Evolutionary conservation across 495 filamentous ascomycete species (phyloP).

Genomic region (Haplographium delicatum): DNA sequence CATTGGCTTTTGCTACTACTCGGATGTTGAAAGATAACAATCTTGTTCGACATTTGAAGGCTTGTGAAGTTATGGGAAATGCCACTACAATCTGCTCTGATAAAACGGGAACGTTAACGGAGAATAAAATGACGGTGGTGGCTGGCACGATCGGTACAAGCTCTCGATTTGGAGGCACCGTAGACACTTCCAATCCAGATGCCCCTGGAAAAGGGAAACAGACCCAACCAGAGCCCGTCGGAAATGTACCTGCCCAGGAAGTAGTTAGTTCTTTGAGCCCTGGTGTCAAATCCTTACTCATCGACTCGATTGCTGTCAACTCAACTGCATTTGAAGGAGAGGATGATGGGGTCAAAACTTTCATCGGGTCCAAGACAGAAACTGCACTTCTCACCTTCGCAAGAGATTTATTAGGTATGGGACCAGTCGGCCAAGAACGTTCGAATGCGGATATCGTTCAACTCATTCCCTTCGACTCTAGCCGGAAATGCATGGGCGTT

Average conservation of each 20-base stretch:
- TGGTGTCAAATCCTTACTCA: conserved; percentile 57
- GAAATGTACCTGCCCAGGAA: conserved; percentile 40
- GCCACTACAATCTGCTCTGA: conserved; percentile 95
- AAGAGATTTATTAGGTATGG: conserved; percentile 71
- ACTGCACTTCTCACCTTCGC: conserved; percentile 76
- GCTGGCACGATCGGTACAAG: conserved; percentile 67
- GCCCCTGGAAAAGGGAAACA: conserved; percentile 25
- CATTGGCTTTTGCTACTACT: conserved; percentile 89
- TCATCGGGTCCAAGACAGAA: conserved; percentile 88
- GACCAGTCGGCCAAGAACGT: conserved; percentile 61
- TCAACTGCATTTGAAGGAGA: conserved; percentile 88
- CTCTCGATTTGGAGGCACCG: conserved; percentile 53
- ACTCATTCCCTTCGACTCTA: conserved; percentile 80
- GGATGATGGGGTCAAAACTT: conserved; percentile 61
- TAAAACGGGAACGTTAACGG: conserved; percentile 93
- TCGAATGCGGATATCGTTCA: conserved; percentile 64
- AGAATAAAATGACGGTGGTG: conserved; percentile 89
- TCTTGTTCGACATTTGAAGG: conserved; percentile 80
- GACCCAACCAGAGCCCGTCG: conserved; percentile 30
- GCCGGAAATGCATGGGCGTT: conserved; percentile 83
- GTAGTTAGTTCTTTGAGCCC: conserved; percentile 53
- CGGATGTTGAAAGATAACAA: conserved; percentile 96
- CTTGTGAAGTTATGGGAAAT: conserved; percentile 99
- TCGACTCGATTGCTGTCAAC: conserved; percentile 76
- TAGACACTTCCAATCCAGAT: conserved; percentile 16